Conservation (phyloP, 148 eudicot species). For the Nepenthes mirabilis region DNA sequence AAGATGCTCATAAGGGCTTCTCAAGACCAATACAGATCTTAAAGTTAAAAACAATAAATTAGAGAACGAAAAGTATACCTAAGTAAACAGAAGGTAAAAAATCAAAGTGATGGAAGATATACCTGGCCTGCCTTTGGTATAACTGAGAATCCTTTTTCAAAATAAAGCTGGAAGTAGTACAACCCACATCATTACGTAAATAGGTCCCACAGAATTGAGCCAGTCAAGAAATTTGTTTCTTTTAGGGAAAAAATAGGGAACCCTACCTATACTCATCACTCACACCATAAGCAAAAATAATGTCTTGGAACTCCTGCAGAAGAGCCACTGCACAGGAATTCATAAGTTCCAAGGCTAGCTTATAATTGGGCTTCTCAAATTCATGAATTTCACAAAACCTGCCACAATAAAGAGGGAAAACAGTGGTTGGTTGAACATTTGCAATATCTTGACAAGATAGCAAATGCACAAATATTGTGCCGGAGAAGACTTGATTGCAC, state of each 20-base stretch:
- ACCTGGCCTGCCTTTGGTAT: slow-evolving; percentile 5
- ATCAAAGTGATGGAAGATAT: neutral
- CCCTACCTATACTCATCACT: slow-evolving; percentile 12
- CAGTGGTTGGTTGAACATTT: neutral
- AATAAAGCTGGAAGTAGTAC: slow-evolving; percentile 6
- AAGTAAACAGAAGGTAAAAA: neutral
- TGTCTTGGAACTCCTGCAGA: slow-evolving; percentile 57
- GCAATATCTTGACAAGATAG: neutral
- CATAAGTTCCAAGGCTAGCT: slow-evolving; percentile 80
- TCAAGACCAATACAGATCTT: neutral
- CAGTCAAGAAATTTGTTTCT: neutral
- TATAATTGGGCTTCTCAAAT: slow-evolving; percentile 95
- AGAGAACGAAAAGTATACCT: neutral
- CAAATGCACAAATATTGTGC: neutral
- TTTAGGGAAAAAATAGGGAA: neutral
- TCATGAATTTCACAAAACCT: slow-evolving; percentile 85
- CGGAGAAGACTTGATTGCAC: too few species aligned
- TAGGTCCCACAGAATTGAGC: neutral
- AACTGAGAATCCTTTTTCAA: slow-evolving; percentile 9
- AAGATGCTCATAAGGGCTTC: neutral
- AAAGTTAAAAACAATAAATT: neutral
- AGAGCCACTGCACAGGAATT: slow-evolving; percentile 83
- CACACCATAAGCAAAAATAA: slow-evolving; percentile 63
- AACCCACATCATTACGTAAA: neutral
- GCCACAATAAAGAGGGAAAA: slow-evolving; percentile 7